phyloP scores from a whole-genome alignment of 2,329 filamentous ascomycete genomes.

The Aspergillus floridensis region DNA sequence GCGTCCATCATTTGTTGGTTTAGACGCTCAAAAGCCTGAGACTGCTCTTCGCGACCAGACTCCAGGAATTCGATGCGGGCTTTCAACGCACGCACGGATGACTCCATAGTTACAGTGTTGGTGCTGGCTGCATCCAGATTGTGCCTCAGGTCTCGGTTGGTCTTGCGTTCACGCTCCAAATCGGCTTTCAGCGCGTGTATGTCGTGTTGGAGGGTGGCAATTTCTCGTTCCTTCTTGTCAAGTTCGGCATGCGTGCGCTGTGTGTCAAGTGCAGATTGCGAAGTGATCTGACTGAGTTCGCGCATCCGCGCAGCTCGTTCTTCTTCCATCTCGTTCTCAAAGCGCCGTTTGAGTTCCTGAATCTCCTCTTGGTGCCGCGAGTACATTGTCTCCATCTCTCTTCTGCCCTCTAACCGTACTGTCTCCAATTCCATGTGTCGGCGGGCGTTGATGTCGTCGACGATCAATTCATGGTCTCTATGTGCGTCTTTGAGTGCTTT shows the following conservation, averaged over 20 bases:
- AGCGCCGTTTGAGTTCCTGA: slow-evolving; percentile 60
- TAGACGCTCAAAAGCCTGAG: slow-evolving; percentile 77
- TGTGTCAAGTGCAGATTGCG: slow-evolving; percentile 36
- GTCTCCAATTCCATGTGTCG: slow-evolving; percentile 46
- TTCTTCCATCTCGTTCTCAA: slow-evolving; percentile 66
- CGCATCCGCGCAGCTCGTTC: slow-evolving; percentile 47
- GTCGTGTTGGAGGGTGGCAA: slow-evolving; percentile 44
- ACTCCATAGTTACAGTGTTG: slow-evolving; percentile 67
- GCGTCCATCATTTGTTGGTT: slow-evolving; percentile 78
- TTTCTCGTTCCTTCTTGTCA: slow-evolving; percentile 55
- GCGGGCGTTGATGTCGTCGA: slow-evolving; percentile 54
- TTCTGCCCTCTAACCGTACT: slow-evolving; percentile 43
- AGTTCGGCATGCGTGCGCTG: slow-evolving; percentile 45
- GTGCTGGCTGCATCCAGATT: slow-evolving; percentile 60
- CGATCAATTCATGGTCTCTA: slow-evolving; percentile 51
- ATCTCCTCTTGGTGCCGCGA: slow-evolving; percentile 67
- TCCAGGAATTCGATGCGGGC: slow-evolving; percentile 87
- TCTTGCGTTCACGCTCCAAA: slow-evolving; percentile 60
- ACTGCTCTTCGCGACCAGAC: slow-evolving; percentile 84
- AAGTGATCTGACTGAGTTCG: slow-evolving; percentile 39
- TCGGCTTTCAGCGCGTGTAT: slow-evolving; percentile 46
- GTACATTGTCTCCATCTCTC: slow-evolving; percentile 58
- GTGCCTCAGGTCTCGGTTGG: slow-evolving; percentile 58
- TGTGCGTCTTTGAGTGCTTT: slow-evolving; percentile 52
- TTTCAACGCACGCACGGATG: slow-evolving; percentile 69